Base-by-base conservation (phyloP, 2,329 filamentous ascomycete genomes). In the Ilyonectria robusta region DNA sequence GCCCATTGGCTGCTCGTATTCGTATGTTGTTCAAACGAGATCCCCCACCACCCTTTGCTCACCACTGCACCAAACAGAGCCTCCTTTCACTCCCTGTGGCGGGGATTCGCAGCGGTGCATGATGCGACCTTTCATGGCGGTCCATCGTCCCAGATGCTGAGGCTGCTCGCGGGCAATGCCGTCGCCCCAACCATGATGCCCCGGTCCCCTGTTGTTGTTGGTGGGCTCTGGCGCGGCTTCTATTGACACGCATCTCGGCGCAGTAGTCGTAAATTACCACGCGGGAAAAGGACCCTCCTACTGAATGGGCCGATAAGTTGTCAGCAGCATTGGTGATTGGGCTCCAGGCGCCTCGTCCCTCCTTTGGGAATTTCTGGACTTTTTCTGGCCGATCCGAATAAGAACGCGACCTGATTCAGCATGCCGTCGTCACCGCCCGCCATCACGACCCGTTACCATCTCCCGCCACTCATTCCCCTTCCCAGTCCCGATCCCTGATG, bases 231-330 rank as follows among this genome's bases (percentile, higher is more conserved):
- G 57, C 50, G 42, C 29, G 59, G 48, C 59, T 62, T 50, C 47
- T 40, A 15, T 57, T 53, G 44, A 40, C 47, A 37, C 44, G 44
- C 37, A 33, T 58, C 37, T 37, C 33, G 47, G 61, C 58, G 21
- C 47, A 23, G 61, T 35, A 59, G 29, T 26, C 37, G 31, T 51
- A 26, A n/a, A 44, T 48, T 46, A 17, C 40, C 33, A n/a, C 10
- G 44, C 42, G 48, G 23, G 29, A 57, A 62, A 56, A 31, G 33
- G 44, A 31, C 31, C 29, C 23, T 50, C 59, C 15, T 29, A 4
- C 46, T 44, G 50, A 67, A 75, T 75, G 73, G 73, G 65, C 72
- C 65, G 73, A 75, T 75, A 59, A 59, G 23, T 60, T 70, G 48
- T 62, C 62, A 65, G 54, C 58, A 53, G 19, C 61, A 35, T 50